Evolutionary conservation across 495 filamentous ascomycete genomes (phyloP).

Genomic region (Aspergillus homomorphus): DNA sequence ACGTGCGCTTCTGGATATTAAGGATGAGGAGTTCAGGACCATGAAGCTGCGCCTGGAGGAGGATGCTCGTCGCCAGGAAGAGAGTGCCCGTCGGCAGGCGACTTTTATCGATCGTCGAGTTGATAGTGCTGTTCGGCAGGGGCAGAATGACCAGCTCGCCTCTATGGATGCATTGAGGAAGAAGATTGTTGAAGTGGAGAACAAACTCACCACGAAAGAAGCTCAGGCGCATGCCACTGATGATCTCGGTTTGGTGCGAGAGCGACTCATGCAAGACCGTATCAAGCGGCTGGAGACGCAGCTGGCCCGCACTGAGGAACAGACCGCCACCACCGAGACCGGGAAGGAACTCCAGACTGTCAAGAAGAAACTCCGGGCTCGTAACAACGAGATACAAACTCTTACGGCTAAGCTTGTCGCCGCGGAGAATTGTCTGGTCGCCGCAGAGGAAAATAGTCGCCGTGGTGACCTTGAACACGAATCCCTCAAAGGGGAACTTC

Average conservation of each 20-base stretch:
- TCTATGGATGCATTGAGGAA: not conserved
- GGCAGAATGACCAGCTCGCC: not conserved
- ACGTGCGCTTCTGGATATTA: not conserved
- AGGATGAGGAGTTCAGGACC: not conserved
- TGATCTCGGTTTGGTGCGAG: not conserved
- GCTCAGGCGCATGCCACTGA: not conserved
- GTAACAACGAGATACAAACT: not conserved
- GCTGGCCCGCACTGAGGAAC: not conserved
- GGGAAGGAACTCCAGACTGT: not conserved
- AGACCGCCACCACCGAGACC: not conserved
- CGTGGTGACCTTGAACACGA: not conserved
- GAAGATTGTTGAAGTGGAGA: slow-evolving; percentile 1
- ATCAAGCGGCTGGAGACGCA: slow-evolving; percentile 4
- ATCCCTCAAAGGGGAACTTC: not conserved
- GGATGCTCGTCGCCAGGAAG: not conserved
- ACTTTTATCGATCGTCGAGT: not conserved
- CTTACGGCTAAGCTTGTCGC: not conserved
- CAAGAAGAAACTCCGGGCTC: slow-evolving; percentile 6
- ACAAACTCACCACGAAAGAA: not conserved
- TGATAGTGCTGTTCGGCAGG: not conserved
- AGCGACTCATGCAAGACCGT: not conserved
- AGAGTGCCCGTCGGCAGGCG: not conserved
- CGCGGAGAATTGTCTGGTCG: not conserved
- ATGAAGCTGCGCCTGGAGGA: not conserved
- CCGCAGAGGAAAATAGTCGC: not conserved